Evolutionary conservation across 768 basidiomycete species (phyloP).

Genomic region (Phanerochaete carnosa): DNA sequence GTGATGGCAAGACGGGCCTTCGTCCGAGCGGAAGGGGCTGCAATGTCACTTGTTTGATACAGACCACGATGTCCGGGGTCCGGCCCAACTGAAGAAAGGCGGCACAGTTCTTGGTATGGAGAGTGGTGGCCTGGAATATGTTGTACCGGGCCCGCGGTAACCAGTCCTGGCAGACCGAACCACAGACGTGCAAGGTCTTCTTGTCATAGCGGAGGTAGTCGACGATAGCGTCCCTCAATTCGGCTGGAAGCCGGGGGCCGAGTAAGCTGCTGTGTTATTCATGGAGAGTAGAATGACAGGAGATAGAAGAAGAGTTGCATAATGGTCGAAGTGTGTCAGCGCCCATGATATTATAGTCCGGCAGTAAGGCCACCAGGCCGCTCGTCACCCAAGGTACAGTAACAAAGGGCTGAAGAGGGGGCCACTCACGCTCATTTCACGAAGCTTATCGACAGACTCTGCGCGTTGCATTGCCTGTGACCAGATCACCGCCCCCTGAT

Average conservation of each 20-base stretch:
- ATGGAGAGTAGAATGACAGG: not conserved
- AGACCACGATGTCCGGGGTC: conserved; percentile 8
- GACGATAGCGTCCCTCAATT: conserved; percentile 19
- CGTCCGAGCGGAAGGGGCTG: not conserved
- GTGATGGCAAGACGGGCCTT: not conserved
- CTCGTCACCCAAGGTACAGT: not conserved
- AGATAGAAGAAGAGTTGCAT: not conserved
- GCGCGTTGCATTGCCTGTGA: not conserved
- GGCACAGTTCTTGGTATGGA: not conserved
- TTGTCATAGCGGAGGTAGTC: conserved; percentile 17
- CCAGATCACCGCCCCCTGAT: not conserved
- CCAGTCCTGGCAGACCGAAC: conserved; percentile 15
- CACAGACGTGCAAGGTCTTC: conserved; percentile 13
- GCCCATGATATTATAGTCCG: not conserved
- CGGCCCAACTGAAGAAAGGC: conserved; percentile 1
- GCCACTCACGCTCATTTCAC: not conserved
- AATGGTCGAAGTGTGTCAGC: not conserved
- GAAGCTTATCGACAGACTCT: not conserved
- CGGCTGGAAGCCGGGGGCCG: conserved; percentile 15
- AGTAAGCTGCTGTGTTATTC: not conserved
- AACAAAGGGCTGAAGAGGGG: not conserved
- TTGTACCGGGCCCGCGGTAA: conserved; percentile 10
- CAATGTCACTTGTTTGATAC: not conserved
- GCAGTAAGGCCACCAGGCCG: not conserved
- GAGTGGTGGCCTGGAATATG: conserved; percentile 2